These are phyloP conservation scores for Acacia pycnantha DNA, from an alignment of 331 rosid species.

Conservation along the genomic window DNA sequence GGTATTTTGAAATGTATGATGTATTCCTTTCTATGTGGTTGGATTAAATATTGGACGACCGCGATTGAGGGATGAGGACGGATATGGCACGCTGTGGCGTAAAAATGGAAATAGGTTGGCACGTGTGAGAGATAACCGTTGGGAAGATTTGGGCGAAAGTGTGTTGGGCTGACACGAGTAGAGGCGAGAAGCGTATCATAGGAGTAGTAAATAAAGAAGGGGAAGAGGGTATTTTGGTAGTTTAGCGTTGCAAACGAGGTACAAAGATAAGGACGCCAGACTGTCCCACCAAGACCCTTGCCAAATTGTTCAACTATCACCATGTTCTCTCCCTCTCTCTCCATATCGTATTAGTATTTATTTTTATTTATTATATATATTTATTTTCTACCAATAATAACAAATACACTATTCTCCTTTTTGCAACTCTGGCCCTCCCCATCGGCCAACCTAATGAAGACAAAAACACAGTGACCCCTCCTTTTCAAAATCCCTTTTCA, in stretches of 20 bases:
- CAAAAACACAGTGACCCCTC: background rate
- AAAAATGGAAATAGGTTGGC: background rate
- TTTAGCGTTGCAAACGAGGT: constrained; percentile 48
- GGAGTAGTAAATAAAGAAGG: constrained; percentile 3
- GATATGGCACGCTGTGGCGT: background rate
- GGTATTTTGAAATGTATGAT: no score
- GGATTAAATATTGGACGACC: no score
- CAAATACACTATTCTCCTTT: background rate
- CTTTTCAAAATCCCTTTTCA: background rate
- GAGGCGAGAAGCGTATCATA: background rate
- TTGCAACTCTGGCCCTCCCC: background rate
- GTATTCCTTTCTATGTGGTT: no score
- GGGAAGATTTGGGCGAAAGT: background rate
- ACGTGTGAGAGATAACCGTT: background rate
- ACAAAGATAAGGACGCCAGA: constrained; percentile 56
- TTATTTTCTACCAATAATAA: background rate
- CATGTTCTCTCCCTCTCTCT: background rate
- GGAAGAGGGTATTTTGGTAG: constrained; percentile 42
- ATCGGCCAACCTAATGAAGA: constrained; percentile 15
- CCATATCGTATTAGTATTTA: background rate
- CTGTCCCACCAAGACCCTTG: constrained; percentile 64
- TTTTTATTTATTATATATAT: background rate
- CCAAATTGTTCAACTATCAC: background rate
- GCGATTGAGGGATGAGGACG: no score
- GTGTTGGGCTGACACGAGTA: background rate